These are phyloP conservation scores for Globisporangium nagaii DNA, from an alignment of 352 stramenopile species.

Conservation along the genomic window DNA sequence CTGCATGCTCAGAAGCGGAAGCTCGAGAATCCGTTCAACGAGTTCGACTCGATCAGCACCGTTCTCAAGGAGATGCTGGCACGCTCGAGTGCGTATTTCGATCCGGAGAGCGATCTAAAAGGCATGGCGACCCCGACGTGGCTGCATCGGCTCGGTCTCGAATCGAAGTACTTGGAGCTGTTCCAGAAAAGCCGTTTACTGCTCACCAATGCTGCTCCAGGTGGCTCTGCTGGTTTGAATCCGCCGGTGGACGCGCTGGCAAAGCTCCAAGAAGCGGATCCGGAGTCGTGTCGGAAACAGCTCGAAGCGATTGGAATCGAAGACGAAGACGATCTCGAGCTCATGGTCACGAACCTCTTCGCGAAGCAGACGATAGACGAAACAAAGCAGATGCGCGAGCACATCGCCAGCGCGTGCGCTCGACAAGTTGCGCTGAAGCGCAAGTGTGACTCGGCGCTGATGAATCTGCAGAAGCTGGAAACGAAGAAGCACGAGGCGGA, in stretches of 20 bases:
- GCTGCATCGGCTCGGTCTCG: slow-evolving; percentile 53
- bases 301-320: slow-evolving; percentile 32
- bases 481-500: slow-evolving; percentile 14
- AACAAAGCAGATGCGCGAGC: slow-evolving; percentile 21
- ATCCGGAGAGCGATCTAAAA: slow-evolving; percentile 53
- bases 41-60: slow-evolving; percentile 12
- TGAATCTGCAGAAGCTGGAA: slow-evolving; percentile 25
- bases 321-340: slow-evolving; percentile 32
- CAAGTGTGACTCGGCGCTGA: slow-evolving; percentile 26
- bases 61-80: slow-evolving; percentile 32
- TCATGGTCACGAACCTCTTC: slow-evolving; percentile 57
- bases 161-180: slow-evolving; percentile 32
- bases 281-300: slow-evolving; percentile 10
- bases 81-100: slow-evolving; percentile 26
- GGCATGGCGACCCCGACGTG: slow-evolving; percentile 48
- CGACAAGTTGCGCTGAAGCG: slow-evolving; percentile 16
- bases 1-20: slow-evolving; percentile 44
- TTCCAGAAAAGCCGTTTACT: slow-evolving; percentile 37
- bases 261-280: slow-evolving; percentile 13
- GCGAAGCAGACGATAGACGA: slow-evolving; percentile 27
- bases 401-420: background rate
- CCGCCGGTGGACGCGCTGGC: slow-evolving; percentile 12
- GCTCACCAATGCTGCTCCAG: background rate
- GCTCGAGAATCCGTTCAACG: slow-evolving; percentile 45
- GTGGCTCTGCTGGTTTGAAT: background rate